Conservation (phyloP, 257 asterid genomes). For the Eucommia ulmoides region DNA sequence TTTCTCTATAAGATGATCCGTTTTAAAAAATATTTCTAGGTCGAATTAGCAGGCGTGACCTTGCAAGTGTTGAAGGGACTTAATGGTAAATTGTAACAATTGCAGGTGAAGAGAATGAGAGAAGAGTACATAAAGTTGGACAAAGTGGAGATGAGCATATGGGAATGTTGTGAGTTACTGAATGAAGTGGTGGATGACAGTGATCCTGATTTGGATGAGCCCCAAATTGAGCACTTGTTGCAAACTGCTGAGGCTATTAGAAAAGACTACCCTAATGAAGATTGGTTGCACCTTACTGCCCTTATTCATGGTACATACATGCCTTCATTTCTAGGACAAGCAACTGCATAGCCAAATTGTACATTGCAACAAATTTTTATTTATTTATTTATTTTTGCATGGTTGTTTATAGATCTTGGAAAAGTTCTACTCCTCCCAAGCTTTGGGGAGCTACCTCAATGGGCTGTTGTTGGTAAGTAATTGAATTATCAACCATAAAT, state of each 20-base stretch:
- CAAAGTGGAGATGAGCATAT: conserved; percentile 30
- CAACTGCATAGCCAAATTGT: too few relatives aligned
- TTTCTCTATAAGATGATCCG: too few relatives aligned
- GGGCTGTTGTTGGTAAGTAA: conserved; percentile 37
- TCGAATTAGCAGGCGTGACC: not conserved
- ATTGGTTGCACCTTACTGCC: conserved; percentile 39
- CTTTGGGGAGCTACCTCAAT: conserved; percentile 35
- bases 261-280: conserved; percentile 31
- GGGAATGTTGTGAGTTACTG: conserved; percentile 42
- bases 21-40: too few relatives aligned
- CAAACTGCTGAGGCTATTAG: conserved; percentile 43
- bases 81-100: too few relatives aligned
- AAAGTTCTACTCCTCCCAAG: conserved; percentile 30
- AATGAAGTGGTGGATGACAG: conserved; percentile 35
- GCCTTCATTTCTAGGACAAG: too few relatives aligned
- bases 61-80: too few relatives aligned
- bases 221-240: conserved; percentile 35
- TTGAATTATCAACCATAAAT: too few relatives aligned
- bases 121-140: conserved; percentile 21
- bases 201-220: conserved; percentile 43
- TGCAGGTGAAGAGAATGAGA: conserved; percentile 27
- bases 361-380: too few relatives aligned
- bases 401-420: conserved; percentile 24
- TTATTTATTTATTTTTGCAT: conserved; percentile 1
- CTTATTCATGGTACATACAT: conserved; percentile 26